Conservation (phyloP, 2,329 filamentous ascomycete species). For the Fusarium pseudonygamai region DNA sequence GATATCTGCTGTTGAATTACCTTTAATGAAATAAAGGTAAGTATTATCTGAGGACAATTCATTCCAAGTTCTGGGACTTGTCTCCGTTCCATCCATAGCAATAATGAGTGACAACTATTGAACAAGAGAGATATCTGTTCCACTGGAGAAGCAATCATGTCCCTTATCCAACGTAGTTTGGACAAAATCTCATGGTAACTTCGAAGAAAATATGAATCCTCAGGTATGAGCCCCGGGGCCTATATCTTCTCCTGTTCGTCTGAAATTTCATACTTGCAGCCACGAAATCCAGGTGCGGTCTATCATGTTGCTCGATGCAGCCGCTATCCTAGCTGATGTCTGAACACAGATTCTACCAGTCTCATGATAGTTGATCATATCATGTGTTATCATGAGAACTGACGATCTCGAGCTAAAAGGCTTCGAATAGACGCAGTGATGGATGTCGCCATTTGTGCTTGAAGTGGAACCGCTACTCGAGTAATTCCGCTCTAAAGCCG, state of each 20-base stretch:
- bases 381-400: background rate
- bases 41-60: background rate
- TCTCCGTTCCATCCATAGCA: too few species aligned
- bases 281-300: background rate
- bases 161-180: too few species aligned
- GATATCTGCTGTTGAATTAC: background rate
- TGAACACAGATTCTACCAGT: background rate
- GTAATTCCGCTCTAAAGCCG: conserved; percentile 8
- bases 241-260: background rate
- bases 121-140: too few species aligned
- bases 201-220: background rate
- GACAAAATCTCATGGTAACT: too few species aligned
- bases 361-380: too few species aligned
- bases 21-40: too few species aligned
- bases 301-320: too few species aligned
- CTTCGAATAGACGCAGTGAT: background rate
- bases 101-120: too few species aligned
- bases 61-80: background rate
- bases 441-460: background rate
- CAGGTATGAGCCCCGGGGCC: too few species aligned
- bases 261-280: background rate
- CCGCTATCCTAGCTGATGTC: background rate
- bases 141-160: too few species aligned
- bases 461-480: background rate
- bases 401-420: background rate